These are phyloP conservation scores for Danielia oregonensis DNA, from an alignment of 805 yeast genomes.

Conservation along the genomic window DNA sequence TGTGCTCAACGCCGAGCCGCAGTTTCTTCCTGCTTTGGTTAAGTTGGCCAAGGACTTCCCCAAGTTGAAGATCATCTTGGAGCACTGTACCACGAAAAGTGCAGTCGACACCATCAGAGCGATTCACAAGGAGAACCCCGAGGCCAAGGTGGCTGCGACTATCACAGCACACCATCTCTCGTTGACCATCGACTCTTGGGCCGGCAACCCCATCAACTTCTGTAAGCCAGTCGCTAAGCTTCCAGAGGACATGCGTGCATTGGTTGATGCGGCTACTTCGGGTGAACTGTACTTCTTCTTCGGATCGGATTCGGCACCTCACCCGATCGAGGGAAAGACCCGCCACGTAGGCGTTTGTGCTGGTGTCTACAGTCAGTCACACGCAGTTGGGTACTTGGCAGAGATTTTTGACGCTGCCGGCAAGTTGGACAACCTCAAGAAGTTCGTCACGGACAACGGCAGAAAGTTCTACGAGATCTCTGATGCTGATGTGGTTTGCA, in stretches of 20 bases:
- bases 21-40: slow-evolving; percentile 82
- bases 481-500: slow-evolving; percentile 34
- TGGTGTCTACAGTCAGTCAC: slow-evolving; percentile 93
- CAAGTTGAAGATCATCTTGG: slow-evolving; percentile 77
- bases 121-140: slow-evolving; percentile 33
- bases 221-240: slow-evolving; percentile 98
- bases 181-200: slow-evolving; percentile 91
- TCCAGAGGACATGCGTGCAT: slow-evolving; percentile 77
- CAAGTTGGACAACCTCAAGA: slow-evolving; percentile 61
- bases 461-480: slow-evolving; percentile 62
- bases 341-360: slow-evolving; percentile 87
- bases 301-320: slow-evolving; percentile 99
- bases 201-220: slow-evolving; percentile 90
- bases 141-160: slow-evolving; percentile 76
- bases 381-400: slow-evolving; percentile 79
- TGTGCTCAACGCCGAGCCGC: slow-evolving; percentile 90
- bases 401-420: slow-evolving; percentile 71
- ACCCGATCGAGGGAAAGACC: slow-evolving; percentile 75
- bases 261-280: slow-evolving; percentile 82
- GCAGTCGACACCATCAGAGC: slow-evolving; percentile 75
- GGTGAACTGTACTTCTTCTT: slow-evolving; percentile 92
- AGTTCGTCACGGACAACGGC: slow-evolving; percentile 76
- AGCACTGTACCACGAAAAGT: slow-evolving; percentile 90
- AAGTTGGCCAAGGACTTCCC: slow-evolving; percentile 84
- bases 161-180: slow-evolving; percentile 94